Conservation (phyloP, 345 rosid genomes). For the Alliaria petiolata region DNA sequence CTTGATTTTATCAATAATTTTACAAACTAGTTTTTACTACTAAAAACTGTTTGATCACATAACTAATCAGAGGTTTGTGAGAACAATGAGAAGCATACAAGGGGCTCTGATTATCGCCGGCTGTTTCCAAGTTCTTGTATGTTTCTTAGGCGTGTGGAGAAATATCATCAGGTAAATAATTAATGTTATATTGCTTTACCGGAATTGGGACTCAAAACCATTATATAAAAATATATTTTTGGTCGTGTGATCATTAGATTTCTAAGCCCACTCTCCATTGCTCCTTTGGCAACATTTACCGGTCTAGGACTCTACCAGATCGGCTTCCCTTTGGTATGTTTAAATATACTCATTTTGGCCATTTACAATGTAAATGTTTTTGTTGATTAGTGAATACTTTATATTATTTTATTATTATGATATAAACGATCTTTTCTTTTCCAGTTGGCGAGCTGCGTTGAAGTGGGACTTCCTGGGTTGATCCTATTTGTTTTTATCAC, state of each 20-base stretch:
- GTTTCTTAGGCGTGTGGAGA: conserved; percentile 70
- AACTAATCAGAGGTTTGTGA: conserved; percentile 45
- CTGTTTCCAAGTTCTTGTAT: conserved; percentile 57
- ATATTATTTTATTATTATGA: neutral
- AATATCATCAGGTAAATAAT: conserved; percentile 33
- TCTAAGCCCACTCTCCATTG: conserved; percentile 68
- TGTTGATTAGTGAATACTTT: neutral
- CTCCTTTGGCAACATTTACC: conserved; percentile 49
- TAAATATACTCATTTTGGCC: neutral
- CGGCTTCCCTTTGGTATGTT: conserved; percentile 62
- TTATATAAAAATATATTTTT: neutral
- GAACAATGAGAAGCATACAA: conserved; percentile 68
- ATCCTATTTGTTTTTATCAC: conserved; percentile 48
- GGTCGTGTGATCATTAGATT: conserved; percentile 35
- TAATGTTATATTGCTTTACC: neutral
- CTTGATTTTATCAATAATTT: neutral
- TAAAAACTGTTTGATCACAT: neutral
- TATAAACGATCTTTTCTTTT: neutral
- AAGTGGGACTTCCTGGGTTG: conserved; percentile 64
- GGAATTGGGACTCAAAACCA: neutral
- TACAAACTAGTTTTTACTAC: neutral
- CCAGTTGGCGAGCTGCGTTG: conserved; percentile 61
- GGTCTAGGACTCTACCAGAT: conserved; percentile 74
- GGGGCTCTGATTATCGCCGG: conserved; percentile 59
- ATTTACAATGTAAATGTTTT: neutral